Percentiles rank a stretch among this genome's conserved stretches.
These are phyloP conservation scores for Globisporangium camurandrum DNA, from an alignment of 352 stramenopile genomes.

Conservation along the genomic window DNA sequence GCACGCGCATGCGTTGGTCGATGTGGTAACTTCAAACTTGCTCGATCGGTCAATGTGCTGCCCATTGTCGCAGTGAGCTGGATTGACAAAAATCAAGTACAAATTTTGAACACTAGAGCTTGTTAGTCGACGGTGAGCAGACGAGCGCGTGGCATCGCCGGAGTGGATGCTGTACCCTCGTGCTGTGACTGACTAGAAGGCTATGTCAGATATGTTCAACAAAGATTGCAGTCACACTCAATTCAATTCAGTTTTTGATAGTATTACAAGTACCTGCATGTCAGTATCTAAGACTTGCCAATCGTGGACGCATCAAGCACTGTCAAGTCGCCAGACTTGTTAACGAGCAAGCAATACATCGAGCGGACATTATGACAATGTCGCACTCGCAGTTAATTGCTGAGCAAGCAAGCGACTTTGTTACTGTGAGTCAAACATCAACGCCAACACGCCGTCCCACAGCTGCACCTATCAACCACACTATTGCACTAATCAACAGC, in stretches of 20 bases:
- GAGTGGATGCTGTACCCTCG: background rate
- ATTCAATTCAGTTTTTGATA: conserved; percentile 1
- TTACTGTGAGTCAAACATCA: background rate
- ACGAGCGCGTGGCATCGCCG: background rate
- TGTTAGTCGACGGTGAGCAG: background rate
- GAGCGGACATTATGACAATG: background rate
- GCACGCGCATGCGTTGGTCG: too few species aligned
- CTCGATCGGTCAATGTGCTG: too few species aligned
- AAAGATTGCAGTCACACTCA: conserved; percentile 11
- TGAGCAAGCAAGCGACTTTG: background rate
- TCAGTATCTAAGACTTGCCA: conserved; percentile 1
- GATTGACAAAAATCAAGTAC: background rate
- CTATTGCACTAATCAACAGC: background rate
- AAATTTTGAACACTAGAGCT: background rate
- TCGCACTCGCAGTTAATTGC: background rate
- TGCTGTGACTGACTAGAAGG: conserved; percentile 8
- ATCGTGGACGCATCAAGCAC: conserved; percentile 3
- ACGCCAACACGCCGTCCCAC: background rate
- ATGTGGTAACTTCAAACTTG: too few species aligned
- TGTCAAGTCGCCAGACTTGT: background rate
- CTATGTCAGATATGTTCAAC: conserved; percentile 6
- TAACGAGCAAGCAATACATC: background rate
- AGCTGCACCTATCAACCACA: background rate
- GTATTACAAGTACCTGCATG: conserved; percentile 1
- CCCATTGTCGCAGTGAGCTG: background rate